Percentiles rank a stretch among this genome's conserved stretches.
These are phyloP conservation scores for Xylaria nigripes DNA, from an alignment of 495 filamentous ascomycete species.

Conservation along the genomic window DNA sequence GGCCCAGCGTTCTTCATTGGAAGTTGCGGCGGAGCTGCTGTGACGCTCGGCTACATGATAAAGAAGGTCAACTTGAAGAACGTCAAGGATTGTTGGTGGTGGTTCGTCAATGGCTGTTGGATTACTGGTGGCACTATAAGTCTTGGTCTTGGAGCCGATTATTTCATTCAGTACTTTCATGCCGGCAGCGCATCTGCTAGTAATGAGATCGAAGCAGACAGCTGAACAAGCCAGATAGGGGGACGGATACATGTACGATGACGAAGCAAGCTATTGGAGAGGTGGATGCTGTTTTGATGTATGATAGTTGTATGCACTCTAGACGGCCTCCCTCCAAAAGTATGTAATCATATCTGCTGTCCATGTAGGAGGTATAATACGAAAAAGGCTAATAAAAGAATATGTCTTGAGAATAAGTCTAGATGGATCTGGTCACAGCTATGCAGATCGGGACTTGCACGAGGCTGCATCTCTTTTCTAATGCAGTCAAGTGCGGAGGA, in stretches of 20 bases:
- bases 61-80: constrained; percentile 76
- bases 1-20: constrained; percentile 80
- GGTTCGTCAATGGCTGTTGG: constrained; percentile 67
- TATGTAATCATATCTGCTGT: background rate
- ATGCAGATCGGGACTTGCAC: too few species aligned
- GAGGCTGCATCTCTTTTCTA: too few species aligned
- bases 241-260: background rate
- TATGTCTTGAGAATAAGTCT: too few species aligned
- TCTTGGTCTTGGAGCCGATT: constrained; percentile 43
- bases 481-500: too few species aligned
- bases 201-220: background rate
- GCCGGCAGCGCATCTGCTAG: background rate
- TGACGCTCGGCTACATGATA: constrained; percentile 79
- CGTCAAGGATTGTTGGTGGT: constrained; percentile 89
- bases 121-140: constrained; percentile 48
- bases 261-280: background rate
- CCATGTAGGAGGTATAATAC: background rate
- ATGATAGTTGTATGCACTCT: background rate
- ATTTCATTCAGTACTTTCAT: constrained; percentile 34
- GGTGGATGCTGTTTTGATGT: background rate
- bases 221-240: background rate
- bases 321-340: background rate
- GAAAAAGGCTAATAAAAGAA: background rate
- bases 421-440: too few species aligned
- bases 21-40: constrained; percentile 72